phyloP scores from a whole-genome alignment of 2,329 filamentous ascomycete species.

The Paracoccidioides lutzii region DNA sequence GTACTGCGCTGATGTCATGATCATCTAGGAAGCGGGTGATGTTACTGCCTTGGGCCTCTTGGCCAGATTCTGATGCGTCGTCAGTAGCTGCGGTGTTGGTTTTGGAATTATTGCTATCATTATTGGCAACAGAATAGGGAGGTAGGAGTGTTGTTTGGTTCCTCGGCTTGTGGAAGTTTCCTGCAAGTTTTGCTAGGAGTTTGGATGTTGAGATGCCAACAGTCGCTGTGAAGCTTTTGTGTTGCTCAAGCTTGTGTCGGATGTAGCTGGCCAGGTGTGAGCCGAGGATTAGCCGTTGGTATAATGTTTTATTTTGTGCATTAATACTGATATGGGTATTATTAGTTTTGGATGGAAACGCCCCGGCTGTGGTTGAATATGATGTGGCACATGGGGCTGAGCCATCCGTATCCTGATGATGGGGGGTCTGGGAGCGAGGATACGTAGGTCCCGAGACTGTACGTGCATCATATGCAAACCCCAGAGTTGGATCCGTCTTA shows the following conservation, averaged over 20 bases:
- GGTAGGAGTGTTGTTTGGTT: constrained; percentile 74
- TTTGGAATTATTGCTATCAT: constrained; percentile 6
- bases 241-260: constrained; percentile 56
- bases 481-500: constrained; percentile 58
- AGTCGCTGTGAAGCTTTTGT: constrained; percentile 74
- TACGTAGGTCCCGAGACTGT: constrained; percentile 51
- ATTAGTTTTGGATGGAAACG: not conserved
- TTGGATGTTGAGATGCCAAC: constrained; percentile 84
- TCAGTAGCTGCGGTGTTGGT: not conserved
- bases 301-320: constrained; percentile 19
- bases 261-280: constrained; percentile 71
- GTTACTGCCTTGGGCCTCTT: constrained; percentile 23
- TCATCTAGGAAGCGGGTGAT: constrained; percentile 58
- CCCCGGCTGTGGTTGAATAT: constrained; percentile 2
- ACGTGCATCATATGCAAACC: constrained; percentile 67
- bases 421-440: constrained; percentile 23
- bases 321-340: not conserved
- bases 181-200: constrained; percentile 70
- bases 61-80: not conserved
- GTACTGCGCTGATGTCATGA: constrained; percentile 66
- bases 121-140: constrained; percentile 34
- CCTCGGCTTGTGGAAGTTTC: constrained; percentile 72
- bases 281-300: constrained; percentile 56
- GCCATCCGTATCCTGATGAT: not conserved
- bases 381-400: constrained; percentile 13